These are phyloP conservation scores for Linnemannia schmuckeri DNA, from an alignment of 192 early-diverging fungal species.

Conservation along the genomic window DNA sequence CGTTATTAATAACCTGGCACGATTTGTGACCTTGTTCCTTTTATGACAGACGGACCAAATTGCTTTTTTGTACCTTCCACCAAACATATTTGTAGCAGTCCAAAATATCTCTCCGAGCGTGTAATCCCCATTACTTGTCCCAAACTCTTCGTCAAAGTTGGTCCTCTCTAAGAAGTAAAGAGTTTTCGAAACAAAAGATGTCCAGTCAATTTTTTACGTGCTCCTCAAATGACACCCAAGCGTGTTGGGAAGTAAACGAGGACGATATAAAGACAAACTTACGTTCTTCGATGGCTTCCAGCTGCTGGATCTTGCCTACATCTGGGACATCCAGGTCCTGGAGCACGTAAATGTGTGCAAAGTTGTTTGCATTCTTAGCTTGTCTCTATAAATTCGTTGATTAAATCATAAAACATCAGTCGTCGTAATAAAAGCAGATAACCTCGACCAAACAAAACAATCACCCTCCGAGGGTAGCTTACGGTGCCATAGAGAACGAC, in stretches of 20 bases:
- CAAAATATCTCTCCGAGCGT: conserved; percentile 75
- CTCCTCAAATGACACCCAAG: not conserved
- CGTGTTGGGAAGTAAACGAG: not conserved
- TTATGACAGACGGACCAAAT: not conserved
- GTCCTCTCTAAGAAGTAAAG: conserved; percentile 25
- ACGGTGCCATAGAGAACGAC: conserved; percentile 64
- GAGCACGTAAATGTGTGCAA: conserved; percentile 71
- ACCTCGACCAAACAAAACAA: not conserved
- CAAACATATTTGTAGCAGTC: conserved; percentile 71
- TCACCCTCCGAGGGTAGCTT: conserved; percentile 11
- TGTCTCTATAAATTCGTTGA: conserved; percentile 26
- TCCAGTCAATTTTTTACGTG: not conserved
- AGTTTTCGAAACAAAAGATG: not conserved
- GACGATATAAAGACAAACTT: not conserved
- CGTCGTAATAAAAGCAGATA: not conserved
- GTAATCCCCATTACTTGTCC: conserved; percentile 63
- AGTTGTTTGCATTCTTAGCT: conserved; percentile 66
- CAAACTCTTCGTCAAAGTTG: conserved; percentile 63
- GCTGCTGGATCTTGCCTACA: conserved; percentile 69
- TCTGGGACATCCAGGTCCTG: conserved; percentile 73
- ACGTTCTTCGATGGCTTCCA: conserved; percentile 70
- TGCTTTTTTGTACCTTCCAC: conserved; percentile 56
- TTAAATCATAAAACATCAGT: not conserved
- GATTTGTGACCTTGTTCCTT: not conserved
- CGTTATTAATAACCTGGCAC: not conserved